Evolutionary conservation across 2,329 filamentous ascomycete genomes (phyloP), one percentile per base, ranked within the genome.

Genomic region (Penicillium italicum): DNA sequence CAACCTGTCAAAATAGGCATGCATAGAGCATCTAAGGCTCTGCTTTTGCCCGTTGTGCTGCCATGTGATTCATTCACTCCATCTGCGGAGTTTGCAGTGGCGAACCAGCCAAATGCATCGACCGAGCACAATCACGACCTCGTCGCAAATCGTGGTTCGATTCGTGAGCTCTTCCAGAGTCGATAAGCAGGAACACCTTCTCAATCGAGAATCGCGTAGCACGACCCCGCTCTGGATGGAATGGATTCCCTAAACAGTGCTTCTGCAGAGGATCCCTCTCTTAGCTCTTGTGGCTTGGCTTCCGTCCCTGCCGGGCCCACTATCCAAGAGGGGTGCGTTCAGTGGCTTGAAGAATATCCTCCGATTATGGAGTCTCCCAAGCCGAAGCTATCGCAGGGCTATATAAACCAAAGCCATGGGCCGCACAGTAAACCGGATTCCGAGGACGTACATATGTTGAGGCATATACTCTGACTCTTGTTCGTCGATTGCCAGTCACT

Each of bases 301-400:
- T 22, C 37, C 16, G 20, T 48, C 30, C 38, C 24, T 50, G 16
- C 11, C 8, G 22, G 34, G 16, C 28, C 50, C 51, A 51, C 47
- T 43, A 11, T 45, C 28, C n/a, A 40, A 43, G 24, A 43, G 50
- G 36, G 16, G 30, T 26, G 18, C 9, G 24, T 16, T 28, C 12
- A 30, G 41, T 56, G 36, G 28, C 46, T 51, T 30, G 43, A 46
- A n/a, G 42, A 34, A 50, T 56, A 56, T 31, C 37, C 45, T 48
- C 43, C 46, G 40, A 49, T 12, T n/a, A 30, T 30, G 31, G 31
- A 37, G 40, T 22, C 28, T 30, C 11, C 22, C 22, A 18, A 20
- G 11, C 34, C 14, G 4, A 34, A 20, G 24, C 30, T 31, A n/a
- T 38, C 18, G 10, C 33, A 31, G 28, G 14, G 14, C 41, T 57